phyloP scores from a whole-genome alignment of 371 early-diverging fungal genomes.

The Encephalitozoon intestinalis region DNA sequence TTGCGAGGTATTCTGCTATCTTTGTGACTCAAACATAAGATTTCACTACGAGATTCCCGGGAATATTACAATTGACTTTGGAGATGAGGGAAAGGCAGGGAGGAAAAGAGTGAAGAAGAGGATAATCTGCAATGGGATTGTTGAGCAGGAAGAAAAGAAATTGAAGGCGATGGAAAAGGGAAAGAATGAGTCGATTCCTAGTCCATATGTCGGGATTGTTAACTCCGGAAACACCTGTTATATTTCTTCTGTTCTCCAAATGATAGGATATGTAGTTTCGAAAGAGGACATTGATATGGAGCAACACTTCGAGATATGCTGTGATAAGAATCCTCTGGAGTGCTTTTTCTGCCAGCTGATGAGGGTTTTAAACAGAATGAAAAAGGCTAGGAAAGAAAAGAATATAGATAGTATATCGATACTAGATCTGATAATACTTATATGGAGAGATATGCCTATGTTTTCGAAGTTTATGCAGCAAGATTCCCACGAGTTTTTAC shows the following conservation, averaged over 20 bases:
- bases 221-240: slow-evolving; percentile 59
- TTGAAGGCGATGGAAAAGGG: not conserved
- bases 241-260: slow-evolving; percentile 55
- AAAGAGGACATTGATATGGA: slow-evolving; percentile 17
- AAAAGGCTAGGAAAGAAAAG: not conserved
- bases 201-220: slow-evolving; percentile 46
- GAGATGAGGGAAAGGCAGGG: not conserved
- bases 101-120: not conserved
- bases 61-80: slow-evolving; percentile 6
- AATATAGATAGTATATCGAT: slow-evolving; percentile 10
- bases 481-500: slow-evolving; percentile 56
- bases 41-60: slow-evolving; percentile 9
- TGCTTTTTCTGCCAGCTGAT: slow-evolving; percentile 59
- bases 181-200: not conserved
- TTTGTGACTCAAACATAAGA: slow-evolving; percentile 46
- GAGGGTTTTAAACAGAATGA: slow-evolving; percentile 36
- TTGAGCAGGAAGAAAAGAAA: not conserved
- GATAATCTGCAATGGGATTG: not conserved
- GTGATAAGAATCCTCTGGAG: slow-evolving; percentile 31
- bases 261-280: slow-evolving; percentile 34
- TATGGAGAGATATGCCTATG: slow-evolving; percentile 37
- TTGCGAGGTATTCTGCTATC: slow-evolving; percentile 53
- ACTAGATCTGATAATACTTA: slow-evolving; percentile 3
- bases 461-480: slow-evolving; percentile 50
- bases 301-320: slow-evolving; percentile 42